Conservation (phyloP, 495 filamentous ascomycete genomes). For the Hypoxylon fuscum region DNA sequence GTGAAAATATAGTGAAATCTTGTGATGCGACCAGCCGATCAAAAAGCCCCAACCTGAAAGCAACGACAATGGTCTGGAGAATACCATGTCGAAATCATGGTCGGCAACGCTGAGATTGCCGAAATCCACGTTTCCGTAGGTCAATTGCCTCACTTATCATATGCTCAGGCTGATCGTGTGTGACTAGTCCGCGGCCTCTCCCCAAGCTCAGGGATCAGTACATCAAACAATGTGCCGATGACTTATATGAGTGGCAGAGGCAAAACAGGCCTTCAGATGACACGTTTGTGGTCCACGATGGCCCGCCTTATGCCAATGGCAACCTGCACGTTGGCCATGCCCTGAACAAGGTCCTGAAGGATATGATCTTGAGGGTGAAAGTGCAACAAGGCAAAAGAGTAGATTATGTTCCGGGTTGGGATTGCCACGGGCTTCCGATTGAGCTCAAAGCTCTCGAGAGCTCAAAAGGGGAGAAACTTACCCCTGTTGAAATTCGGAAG, state of each 20-base stretch:
- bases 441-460: conserved; percentile 91
- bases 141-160: conserved; percentile 17
- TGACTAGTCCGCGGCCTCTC: conserved; percentile 56
- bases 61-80: conserved; percentile 32
- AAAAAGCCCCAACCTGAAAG: conserved; percentile 1
- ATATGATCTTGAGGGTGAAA: conserved; percentile 85
- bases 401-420: conserved; percentile 94
- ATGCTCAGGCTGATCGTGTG: conserved; percentile 29
- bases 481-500: conserved; percentile 63
- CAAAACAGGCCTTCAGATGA: conserved; percentile 63
- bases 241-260: conserved; percentile 87
- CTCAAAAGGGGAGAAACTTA: conserved; percentile 46
- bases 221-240: conserved; percentile 81
- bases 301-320: conserved; percentile 96
- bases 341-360: conserved; percentile 96
- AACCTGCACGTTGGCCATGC: conserved; percentile 96
- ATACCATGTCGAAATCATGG: conserved; percentile 60
- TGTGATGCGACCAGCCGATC: conserved; percentile 11
- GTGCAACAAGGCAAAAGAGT: conserved; percentile 77
- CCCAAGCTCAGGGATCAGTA: conserved; percentile 64
- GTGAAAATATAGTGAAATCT: conserved; percentile 3
- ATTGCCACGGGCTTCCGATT: conserved; percentile 97
- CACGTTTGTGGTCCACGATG: conserved; percentile 89
- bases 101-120: conserved; percentile 58
- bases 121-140: conserved; percentile 59